Base-by-base conservation (phyloP, 179 eudicot species). In the Beta macrorhiza region DNA sequence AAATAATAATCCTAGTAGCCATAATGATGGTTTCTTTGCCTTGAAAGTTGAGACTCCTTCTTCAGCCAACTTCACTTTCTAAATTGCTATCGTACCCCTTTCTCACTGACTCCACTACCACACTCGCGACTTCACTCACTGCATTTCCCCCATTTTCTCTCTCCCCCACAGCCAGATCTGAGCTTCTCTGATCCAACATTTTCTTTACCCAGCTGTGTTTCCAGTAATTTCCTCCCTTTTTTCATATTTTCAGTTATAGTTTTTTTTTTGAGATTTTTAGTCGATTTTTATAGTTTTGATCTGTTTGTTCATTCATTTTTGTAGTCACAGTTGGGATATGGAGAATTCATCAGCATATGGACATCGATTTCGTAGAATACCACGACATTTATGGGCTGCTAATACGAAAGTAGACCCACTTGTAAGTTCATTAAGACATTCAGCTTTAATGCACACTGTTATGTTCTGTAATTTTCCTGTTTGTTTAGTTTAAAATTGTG, bases 291-390 rank as follows among this genome's bases (percentile, higher is more conserved):
- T 52, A 47, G 17, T 19, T 29, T 79, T 69, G 67, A 55, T 61
- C 44, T 70, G 1, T 49, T 14, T 17, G n/a, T n/a, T 76, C 7
- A 9, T 32, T 22, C 47, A 7, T 32, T 58, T 75, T 29, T 52
- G 7, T 72, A 61, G 80, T 52, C 59, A 45, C 42, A 57, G 67
- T 75, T 71, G 73, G 72, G 85, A 51, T 61, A 93, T 93, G 98
- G 98, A 95, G 71, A 90, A 77, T 80, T 87, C 81, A 67, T 82
- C 89, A 42, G 83, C 91, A 0, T 86, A 85, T 72, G 97, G 95
- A 67, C 92, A 89, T 79, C 97, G 98, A 25, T 95, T 95, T 74
- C 87, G 93, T 69, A 88, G 95, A 81, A 83, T 91, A 84, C 89
- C 91, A 0, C 92, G 92, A 10, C 95, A 90, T 74, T 85, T 91